Conservation (phyloP, 1,139 yeast species). For the Diutina catenulata region DNA sequence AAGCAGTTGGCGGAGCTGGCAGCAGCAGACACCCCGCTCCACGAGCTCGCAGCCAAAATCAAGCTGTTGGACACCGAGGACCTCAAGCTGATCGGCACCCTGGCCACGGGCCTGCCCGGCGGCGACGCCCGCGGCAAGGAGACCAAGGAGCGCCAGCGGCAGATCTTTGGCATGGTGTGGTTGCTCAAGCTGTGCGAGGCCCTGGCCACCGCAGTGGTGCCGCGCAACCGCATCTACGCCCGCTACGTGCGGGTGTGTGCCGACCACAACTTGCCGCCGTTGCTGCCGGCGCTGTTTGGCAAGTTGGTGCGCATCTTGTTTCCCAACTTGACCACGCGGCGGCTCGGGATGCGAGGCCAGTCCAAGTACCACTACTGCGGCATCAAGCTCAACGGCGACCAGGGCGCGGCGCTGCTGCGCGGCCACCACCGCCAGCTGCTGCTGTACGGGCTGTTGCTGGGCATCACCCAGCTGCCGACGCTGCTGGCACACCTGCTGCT, state of each 20-base stretch:
- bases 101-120: constrained; percentile 5
- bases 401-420: not conserved
- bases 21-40: constrained; percentile 30
- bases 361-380: constrained; percentile 91
- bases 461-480: not conserved
- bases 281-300: constrained; percentile 84
- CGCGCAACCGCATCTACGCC: constrained; percentile 73
- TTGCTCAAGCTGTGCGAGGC: constrained; percentile 57
- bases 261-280: constrained; percentile 51
- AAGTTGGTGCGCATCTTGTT: constrained; percentile 64
- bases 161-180: constrained; percentile 77
- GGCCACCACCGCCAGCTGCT: not conserved
- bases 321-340: constrained; percentile 68
- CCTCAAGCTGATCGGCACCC: not conserved
- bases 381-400: constrained; percentile 46
- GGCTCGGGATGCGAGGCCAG: constrained; percentile 83
- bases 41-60: constrained; percentile 39
- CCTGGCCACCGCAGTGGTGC: constrained; percentile 62
- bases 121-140: constrained; percentile 7
- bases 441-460: not conserved
- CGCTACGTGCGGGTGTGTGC: constrained; percentile 69
- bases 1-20: constrained; percentile 3
- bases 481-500: constrained; percentile 4
- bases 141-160: constrained; percentile 51
- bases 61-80: constrained; percentile 33